Base-by-base conservation (phyloP, 148 eudicot species). In the Silene latifolia region DNA sequence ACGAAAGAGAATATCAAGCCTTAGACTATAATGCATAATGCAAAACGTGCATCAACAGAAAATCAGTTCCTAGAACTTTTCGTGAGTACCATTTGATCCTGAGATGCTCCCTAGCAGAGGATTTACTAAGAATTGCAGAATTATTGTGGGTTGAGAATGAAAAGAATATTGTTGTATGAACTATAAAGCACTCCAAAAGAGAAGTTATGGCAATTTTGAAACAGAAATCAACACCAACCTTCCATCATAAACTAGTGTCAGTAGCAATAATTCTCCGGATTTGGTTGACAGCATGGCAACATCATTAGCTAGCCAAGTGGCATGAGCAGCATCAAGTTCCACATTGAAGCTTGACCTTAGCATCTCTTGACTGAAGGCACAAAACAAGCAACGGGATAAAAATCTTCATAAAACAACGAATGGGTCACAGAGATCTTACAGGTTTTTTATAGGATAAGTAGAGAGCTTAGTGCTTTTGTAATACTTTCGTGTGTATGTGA, bases 321-420 rank as follows among this genome's bases (percentile, higher is more conserved):
- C 97, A 89, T 86, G 88, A 47, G 97, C 96, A 72, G 96, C 93
- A 79, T 95, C 99, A 80, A 95, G 96, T 88, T 95, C 99, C 80
- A 88, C 90, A 65, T 57, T 84, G 67, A 95, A 90, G 82, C 83
- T 89, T 74, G 92, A 87, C 81, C 96, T 85, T 62, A 87, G 85
- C 90, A 90, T 86, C 80, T 89, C 99, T 80, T 81, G 99, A 83
- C 99, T 95, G 88, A 63, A 75, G 72, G 51, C 24, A 61, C 56
- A 51, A 51, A 51, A 69, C 53, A 48, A 47, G 57, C 20, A 58
- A n/a, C 3, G 47, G 35, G 20, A 57, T 2, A 71, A 10, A 23
- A 47, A 51, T 64, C 24, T 48, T 9, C 8, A 24, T 14, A 76
- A 46, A 47, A 71, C 21, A 53, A 27, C 15, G 11, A 64, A 51